These are phyloP conservation scores for Talaromyces sp. DNA, from an alignment of 2,329 filamentous ascomycete species.

Conservation along the genomic window DNA sequence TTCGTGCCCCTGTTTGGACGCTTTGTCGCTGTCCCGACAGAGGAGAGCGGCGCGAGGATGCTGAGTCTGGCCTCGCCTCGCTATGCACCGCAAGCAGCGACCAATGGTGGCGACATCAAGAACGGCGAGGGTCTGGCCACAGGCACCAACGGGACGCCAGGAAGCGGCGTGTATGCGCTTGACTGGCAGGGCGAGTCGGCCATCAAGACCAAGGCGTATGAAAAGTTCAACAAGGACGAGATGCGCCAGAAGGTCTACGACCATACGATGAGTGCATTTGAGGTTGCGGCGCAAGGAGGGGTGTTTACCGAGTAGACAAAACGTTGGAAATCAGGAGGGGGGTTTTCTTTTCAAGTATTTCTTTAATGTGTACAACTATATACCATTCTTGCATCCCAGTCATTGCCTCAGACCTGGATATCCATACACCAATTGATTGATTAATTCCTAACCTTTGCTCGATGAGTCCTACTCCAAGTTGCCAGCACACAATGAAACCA, in stretches of 20 bases:
- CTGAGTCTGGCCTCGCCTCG: constrained; percentile 8
- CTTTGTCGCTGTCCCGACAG: neutral
- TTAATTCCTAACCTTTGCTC: neutral
- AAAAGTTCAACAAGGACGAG: constrained; percentile 8
- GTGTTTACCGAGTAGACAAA: constrained; percentile 1
- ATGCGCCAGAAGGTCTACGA: constrained; percentile 8
- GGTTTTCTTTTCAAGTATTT: neutral
- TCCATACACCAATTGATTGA: neutral
- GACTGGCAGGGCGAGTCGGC: constrained; percentile 3
- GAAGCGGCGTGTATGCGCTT: constrained; percentile 9
- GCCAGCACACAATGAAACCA: no score
- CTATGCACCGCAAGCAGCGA: neutral
- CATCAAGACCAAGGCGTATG: neutral
- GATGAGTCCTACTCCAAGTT: neutral
- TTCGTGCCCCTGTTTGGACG: constrained; percentile 1
- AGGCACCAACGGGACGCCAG: constrained; percentile 2
- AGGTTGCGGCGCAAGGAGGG: neutral
- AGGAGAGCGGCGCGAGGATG: constrained; percentile 9
- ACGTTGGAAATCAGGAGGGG: neutral
- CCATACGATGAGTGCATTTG: constrained; percentile 8
- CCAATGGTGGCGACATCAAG: neutral
- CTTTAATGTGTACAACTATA: neutral
- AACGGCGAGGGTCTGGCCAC: neutral
- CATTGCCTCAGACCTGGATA: neutral
- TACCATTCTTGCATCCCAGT: neutral